phyloP scores from a whole-genome alignment of 306 rosid species.

The Mucuna pruriens region DNA sequence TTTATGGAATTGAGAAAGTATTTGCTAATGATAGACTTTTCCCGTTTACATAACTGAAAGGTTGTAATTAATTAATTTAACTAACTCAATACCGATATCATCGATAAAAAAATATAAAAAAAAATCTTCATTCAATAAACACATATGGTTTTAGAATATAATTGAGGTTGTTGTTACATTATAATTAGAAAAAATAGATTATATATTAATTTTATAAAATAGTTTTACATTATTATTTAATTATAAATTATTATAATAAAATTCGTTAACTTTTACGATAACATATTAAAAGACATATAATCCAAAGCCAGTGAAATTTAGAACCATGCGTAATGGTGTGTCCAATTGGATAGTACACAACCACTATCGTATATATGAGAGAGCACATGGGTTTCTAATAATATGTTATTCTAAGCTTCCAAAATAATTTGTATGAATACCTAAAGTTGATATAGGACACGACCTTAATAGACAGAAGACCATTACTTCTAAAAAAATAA shows the following conservation, averaged over 20 bases:
- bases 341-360: not conserved
- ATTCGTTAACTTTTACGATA: too few species aligned
- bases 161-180: not conserved
- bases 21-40: not conserved
- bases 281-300: too few species aligned
- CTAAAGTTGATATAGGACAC: not conserved
- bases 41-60: not conserved
- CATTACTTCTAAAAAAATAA: not conserved
- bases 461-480: not conserved
- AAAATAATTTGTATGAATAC: not conserved
- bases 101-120: not conserved
- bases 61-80: not conserved
- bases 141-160: not conserved
- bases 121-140: not conserved
- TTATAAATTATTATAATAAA: too few species aligned
- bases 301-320: too few species aligned
- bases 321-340: too few species aligned
- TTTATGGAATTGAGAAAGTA: slow-evolving; percentile 22
- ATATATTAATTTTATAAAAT: too few species aligned
- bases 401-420: not conserved
- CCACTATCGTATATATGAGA: too few species aligned
- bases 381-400: not conserved
- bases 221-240: too few species aligned
- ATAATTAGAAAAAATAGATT: too few species aligned
- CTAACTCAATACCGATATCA: not conserved